A percentile compares a stretch with the other conserved stretches of the same genome.
Conservation (phyloP, 2,329 filamentous ascomycete species). For the Didymella pomorum region DNA sequence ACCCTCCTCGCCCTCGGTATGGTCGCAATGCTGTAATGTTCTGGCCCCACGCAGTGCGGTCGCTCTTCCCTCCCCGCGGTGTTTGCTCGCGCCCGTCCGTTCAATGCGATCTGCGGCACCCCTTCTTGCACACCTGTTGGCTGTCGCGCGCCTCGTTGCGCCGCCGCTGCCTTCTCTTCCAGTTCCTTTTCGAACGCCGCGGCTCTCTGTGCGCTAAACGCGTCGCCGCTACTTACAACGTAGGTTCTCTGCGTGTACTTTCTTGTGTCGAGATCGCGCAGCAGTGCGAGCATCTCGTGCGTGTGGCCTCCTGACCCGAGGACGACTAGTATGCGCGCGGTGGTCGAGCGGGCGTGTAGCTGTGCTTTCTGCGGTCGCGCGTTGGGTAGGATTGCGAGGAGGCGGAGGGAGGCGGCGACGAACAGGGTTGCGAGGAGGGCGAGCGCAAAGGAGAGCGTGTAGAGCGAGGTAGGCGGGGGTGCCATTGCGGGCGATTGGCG, state of each 20-base stretch:
- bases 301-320: constrained; percentile 95
- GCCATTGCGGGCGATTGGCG: constrained; percentile 26
- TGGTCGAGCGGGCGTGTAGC: constrained; percentile 40
- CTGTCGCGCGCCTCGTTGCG: neutral
- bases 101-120: neutral
- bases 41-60: constrained; percentile 29
- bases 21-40: constrained; percentile 68
- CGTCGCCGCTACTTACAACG: constrained; percentile 78
- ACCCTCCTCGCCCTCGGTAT: constrained; percentile 82
- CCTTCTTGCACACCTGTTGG: neutral
- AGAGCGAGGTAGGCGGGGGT: constrained; percentile 30
- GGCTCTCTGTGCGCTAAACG: constrained; percentile 71
- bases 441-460: constrained; percentile 41
- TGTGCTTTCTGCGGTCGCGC: constrained; percentile 30
- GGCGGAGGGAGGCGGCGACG: constrained; percentile 48
- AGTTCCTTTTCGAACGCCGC: constrained; percentile 66
- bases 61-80: constrained; percentile 2
- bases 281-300: constrained; percentile 89
- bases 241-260: constrained; percentile 75
- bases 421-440: constrained; percentile 47
- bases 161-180: constrained; percentile 17
- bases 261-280: constrained; percentile 63
- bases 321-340: constrained; percentile 75
- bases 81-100: neutral
- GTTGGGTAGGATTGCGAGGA: constrained; percentile 51